Evolutionary conservation across 2,329 filamentous ascomycete genomes (phyloP).

Genomic region (Aquanectria penicillioides): DNA sequence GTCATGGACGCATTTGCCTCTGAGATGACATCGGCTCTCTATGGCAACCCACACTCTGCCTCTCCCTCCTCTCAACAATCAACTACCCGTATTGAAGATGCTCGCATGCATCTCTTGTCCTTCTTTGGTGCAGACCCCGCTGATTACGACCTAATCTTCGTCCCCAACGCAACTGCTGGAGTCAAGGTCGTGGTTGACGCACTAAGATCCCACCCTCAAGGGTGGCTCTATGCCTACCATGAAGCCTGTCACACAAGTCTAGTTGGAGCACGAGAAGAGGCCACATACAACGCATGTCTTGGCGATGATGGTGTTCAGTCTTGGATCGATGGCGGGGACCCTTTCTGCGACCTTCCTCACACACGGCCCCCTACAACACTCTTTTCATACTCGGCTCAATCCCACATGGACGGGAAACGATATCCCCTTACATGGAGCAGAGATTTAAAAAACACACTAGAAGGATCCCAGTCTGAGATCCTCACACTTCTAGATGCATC

Average conservation of each 20-base stretch:
- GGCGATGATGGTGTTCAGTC: constrained; percentile 68
- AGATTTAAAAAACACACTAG: constrained; percentile 50
- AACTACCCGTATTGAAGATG: constrained; percentile 78
- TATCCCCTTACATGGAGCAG: constrained; percentile 77
- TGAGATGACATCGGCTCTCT: constrained; percentile 82
- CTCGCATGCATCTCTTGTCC: constrained; percentile 74
- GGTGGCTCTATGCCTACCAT: constrained; percentile 87
- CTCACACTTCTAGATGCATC: constrained; percentile 88
- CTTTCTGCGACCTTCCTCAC: constrained; percentile 39
- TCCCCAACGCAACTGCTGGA: constrained; percentile 90
- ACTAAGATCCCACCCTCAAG: constrained; percentile 72
- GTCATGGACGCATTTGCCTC: constrained; percentile 80
- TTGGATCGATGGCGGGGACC: constrained; percentile 65
- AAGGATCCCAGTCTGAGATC: constrained; percentile 41
- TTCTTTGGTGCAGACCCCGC: constrained; percentile 86
- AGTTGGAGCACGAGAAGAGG: constrained; percentile 81
- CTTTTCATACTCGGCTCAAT: constrained; percentile 90
- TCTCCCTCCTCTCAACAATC: constrained; percentile 83
- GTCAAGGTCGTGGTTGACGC: constrained; percentile 88
- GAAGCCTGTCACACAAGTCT: constrained; percentile 87
- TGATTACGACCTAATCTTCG: constrained; percentile 89
- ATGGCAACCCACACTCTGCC: constrained; percentile 92
- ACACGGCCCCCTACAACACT: constrained; percentile 46
- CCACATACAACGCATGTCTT: constrained; percentile 73
- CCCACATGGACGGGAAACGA: constrained; percentile 87